Evolutionary conservation across 768 basidiomycete genomes (phyloP).

Genomic region (Suillus subluteus): DNA sequence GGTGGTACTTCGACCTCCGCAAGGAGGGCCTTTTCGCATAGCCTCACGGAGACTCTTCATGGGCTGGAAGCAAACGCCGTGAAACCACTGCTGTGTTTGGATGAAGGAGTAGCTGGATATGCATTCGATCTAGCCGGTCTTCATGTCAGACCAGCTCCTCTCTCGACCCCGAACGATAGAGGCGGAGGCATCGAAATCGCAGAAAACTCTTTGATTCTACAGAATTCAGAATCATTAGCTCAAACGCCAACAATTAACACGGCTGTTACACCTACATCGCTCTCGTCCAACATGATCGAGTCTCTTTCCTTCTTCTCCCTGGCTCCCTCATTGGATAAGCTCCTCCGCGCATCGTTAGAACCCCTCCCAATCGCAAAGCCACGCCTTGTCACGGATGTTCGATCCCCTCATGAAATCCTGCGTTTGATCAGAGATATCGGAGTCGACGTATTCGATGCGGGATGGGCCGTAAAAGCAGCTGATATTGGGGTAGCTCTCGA

Average conservation of each 20-base stretch:
- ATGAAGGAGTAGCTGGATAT: slow-evolving; percentile 75
- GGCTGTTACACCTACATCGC: not conserved
- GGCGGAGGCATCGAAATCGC: slow-evolving; percentile 4
- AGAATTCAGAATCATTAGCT: slow-evolving; percentile 17
- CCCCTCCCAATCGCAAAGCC: slow-evolving; percentile 58
- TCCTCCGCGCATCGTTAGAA: slow-evolving; percentile 64
- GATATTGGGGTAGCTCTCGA: slow-evolving; percentile 77
- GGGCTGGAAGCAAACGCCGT: slow-evolving; percentile 58
- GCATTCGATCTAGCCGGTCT: slow-evolving; percentile 66
- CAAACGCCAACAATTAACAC: slow-evolving; percentile 17
- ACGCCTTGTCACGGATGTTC: slow-evolving; percentile 59
- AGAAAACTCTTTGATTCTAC: slow-evolving; percentile 18
- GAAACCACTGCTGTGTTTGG: slow-evolving; percentile 55
- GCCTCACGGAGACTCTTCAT: slow-evolving; percentile 58
- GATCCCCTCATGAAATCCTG: slow-evolving; percentile 78
- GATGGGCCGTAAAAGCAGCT: slow-evolving; percentile 72
- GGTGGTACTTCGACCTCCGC: slow-evolving; percentile 61
- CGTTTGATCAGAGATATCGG: slow-evolving; percentile 65
- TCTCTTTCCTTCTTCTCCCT: not conserved
- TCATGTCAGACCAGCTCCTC: slow-evolving; percentile 22
- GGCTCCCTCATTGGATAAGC: slow-evolving; percentile 31
- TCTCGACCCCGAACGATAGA: not conserved
- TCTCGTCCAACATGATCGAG: slow-evolving; percentile 6
- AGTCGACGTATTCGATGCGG: slow-evolving; percentile 74
- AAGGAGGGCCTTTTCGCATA: slow-evolving; percentile 63